Conservation (phyloP, 2,329 filamentous ascomycete species). For the Sporothrix mexicana region DNA sequence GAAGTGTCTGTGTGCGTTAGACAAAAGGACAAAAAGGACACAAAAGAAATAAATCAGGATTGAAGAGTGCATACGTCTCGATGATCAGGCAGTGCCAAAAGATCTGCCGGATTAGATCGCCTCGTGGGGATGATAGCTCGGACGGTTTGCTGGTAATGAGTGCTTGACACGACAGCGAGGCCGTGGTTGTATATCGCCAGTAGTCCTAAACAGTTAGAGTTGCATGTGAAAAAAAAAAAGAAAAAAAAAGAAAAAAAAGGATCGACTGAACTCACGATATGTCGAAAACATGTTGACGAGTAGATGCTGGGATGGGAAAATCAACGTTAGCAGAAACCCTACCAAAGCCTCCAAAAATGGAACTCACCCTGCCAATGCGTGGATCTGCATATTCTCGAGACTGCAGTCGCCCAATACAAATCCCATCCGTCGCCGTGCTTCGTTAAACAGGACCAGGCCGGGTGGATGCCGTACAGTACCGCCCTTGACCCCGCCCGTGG, state of each 20-base stretch:
- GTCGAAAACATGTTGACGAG: conserved; percentile 58
- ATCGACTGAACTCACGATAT: conserved; percentile 48
- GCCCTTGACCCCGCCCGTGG: conserved; percentile 59
- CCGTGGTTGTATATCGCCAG: conserved; percentile 62
- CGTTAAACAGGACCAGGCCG: conserved; percentile 65
- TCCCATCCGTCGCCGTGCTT: conserved; percentile 64
- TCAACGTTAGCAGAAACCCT: not conserved
- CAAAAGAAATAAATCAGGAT: too few relatives aligned
- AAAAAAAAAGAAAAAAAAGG: not conserved
- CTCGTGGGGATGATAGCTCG: conserved; percentile 54
- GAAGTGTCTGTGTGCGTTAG: conserved; percentile 42
- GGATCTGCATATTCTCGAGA: conserved; percentile 64
- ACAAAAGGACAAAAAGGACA: too few relatives aligned
- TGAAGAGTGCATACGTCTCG: conserved; percentile 51
- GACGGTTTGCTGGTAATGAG: conserved; percentile 55
- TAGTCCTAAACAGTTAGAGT: conserved; percentile 55
- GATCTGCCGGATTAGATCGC: conserved; percentile 59
- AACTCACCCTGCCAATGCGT: conserved; percentile 60
- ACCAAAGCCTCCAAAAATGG: too few relatives aligned
- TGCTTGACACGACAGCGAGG: conserved; percentile 63
- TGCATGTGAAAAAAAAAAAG: too few relatives aligned
- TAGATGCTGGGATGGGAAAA: conserved; percentile 51
- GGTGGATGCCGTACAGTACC: conserved; percentile 58
- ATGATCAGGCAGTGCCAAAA: conserved; percentile 65
- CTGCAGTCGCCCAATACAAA: conserved; percentile 61